Conservation (phyloP, 805 yeast species). For the Candida coquimbonensis region DNA sequence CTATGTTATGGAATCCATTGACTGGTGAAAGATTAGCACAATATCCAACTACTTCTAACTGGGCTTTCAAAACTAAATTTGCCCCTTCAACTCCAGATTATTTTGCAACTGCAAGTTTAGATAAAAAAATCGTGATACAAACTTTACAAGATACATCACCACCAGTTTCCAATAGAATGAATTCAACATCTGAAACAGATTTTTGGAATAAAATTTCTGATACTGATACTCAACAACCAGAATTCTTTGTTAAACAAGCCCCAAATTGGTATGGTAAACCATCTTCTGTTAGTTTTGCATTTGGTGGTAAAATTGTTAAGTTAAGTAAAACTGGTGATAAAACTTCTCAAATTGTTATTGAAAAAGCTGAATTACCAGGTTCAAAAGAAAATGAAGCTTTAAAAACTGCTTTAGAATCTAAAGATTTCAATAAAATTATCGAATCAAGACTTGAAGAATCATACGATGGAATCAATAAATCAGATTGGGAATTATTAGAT, state of each 20-base stretch:
- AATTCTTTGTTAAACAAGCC: conserved; percentile 66
- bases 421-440: conserved; percentile 48
- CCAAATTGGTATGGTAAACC: conserved; percentile 85
- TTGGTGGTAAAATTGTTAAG: conserved; percentile 81
- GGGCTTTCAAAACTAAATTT: conserved; percentile 87
- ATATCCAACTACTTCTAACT: conserved; percentile 86
- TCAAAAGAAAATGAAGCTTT: conserved; percentile 36
- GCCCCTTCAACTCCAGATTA: conserved; percentile 86
- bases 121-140: conserved; percentile 74
- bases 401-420: conserved; percentile 47
- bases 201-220: conserved; percentile 79
- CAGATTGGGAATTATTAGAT: conserved; percentile 63
- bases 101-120: conserved; percentile 84
- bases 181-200: conserved; percentile 54
- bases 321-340: conserved; percentile 36
- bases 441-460: conserved; percentile 42
- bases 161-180: conserved; percentile 38
- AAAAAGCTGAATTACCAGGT: conserved; percentile 31
- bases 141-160: conserved; percentile 81
- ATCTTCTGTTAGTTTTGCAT: conserved; percentile 75
- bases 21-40: conserved; percentile 68
- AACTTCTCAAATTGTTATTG: conserved; percentile 36
- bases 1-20: conserved; percentile 85
- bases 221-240: conserved; percentile 67
- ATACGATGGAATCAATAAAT: conserved; percentile 33